These are phyloP conservation scores for Venturia effusa DNA, from an alignment of 2,329 filamentous ascomycete species.

Conservation along the genomic window DNA sequence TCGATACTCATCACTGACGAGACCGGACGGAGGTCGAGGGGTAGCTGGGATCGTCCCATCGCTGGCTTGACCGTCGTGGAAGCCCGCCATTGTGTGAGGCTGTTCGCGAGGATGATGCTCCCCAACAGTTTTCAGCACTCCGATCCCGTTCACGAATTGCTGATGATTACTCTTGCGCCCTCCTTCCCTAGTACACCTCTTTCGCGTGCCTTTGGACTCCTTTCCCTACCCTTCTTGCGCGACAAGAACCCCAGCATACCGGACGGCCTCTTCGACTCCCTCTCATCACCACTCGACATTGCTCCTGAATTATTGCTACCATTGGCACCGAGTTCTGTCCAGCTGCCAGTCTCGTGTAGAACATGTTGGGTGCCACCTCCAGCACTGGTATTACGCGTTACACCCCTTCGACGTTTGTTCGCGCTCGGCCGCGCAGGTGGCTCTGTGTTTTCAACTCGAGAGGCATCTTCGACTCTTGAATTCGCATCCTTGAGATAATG, in stretches of 20 bases:
- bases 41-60: not conserved
- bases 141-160: constrained; percentile 4
- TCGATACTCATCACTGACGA: not conserved
- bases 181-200: constrained; percentile 90
- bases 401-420: constrained; percentile 27
- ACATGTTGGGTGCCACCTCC: constrained; percentile 84
- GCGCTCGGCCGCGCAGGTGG: not conserved
- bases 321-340: constrained; percentile 82
- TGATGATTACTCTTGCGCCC: constrained; percentile 45
- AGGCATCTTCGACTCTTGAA: not conserved
- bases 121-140: not conserved
- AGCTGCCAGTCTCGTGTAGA: constrained; percentile 77
- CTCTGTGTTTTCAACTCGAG: not conserved
- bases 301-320: constrained; percentile 42
- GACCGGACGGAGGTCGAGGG: not conserved
- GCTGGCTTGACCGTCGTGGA: not conserved
- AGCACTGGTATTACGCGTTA: constrained; percentile 62
- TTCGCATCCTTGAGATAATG: constrained; percentile 7
- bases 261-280: constrained; percentile 43
- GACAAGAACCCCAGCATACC: constrained; percentile 86
- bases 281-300: constrained; percentile 27
- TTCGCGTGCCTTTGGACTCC: constrained; percentile 91
- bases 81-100: not conserved
- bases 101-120: not conserved
- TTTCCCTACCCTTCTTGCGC: constrained; percentile 78